Evolutionary conservation across 208 protist species (phyloP).

Genomic region (Naegleria gruberi): DNA sequence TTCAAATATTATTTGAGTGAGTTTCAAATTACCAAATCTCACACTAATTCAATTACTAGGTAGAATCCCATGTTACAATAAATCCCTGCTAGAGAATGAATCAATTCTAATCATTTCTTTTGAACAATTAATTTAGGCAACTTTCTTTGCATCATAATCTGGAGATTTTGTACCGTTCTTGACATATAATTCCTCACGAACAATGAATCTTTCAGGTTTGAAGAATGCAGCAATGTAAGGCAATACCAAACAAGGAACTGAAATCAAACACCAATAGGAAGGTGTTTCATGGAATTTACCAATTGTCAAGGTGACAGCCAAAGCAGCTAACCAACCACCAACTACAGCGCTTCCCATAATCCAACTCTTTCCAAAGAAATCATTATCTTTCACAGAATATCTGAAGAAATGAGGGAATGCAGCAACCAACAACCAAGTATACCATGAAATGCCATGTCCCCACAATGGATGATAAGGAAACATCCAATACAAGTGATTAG

Average conservation of each 20-base stretch:
- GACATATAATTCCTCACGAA: not conserved
- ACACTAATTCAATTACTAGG: no score
- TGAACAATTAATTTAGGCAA: no score
- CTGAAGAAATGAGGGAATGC: not conserved
- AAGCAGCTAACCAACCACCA: not conserved
- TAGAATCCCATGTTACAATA: no score
- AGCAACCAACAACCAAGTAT: not conserved
- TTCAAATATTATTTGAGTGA: no score
- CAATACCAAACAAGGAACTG: not conserved
- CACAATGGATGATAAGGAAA: not conserved
- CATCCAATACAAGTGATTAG: not conserved
- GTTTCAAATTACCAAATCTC: no score
- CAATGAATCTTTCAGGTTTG: not conserved
- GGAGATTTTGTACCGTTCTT: no score
- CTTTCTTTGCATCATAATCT: no score
- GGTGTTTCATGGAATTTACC: not conserved
- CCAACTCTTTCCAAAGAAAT: not conserved
- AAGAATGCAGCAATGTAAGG: not conserved
- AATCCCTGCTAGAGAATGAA: no score
- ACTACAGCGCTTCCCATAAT: not conserved
- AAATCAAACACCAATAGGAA: not conserved
- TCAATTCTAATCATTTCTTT: no score
- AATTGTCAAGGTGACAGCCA: not conserved
- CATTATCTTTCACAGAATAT: not conserved
- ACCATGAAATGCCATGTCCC: not conserved